A percentile compares a stretch with the other conserved stretches of the same genome.
Evolutionary conservation across 305 asterid genomes (phyloP).

Genomic region (Vinca major): DNA sequence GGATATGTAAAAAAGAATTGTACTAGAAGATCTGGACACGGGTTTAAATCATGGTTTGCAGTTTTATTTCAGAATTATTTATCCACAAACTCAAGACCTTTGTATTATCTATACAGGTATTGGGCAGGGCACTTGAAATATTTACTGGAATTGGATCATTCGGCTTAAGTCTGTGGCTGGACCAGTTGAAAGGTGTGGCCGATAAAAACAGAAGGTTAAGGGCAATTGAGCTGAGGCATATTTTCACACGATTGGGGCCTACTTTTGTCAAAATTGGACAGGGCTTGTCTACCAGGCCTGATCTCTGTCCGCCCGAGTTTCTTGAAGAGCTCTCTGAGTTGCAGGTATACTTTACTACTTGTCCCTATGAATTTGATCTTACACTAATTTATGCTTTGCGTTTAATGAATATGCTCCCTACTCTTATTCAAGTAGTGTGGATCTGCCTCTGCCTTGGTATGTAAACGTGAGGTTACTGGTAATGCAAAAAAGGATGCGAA

Average conservation of each 20-base stretch:
- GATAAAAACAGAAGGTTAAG: slow-evolving; percentile 53
- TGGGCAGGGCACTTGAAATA: slow-evolving; percentile 61
- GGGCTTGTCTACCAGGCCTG: slow-evolving; percentile 93
- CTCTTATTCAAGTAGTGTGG: neutral
- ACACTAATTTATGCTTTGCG: neutral
- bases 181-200: slow-evolving; percentile 42
- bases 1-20: too few species aligned
- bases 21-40: too few species aligned
- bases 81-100: neutral
- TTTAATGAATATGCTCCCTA: neutral
- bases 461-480: neutral
- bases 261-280: slow-evolving; percentile 95
- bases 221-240: slow-evolving; percentile 59
- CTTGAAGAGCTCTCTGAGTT: slow-evolving; percentile 85
- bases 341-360: slow-evolving; percentile 42
- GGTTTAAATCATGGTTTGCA: too few species aligned
- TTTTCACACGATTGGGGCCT: slow-evolving; percentile 78
- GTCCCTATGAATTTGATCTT: neutral
- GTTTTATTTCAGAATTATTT: neutral
- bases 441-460: neutral
- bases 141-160: slow-evolving; percentile 62
- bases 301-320: slow-evolving; percentile 73
- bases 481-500: too few species aligned
- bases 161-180: slow-evolving; percentile 67
- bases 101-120: slow-evolving; percentile 20